Conservation (phyloP, 352 stramenopile genomes). For the Albugo laibachii region DNA sequence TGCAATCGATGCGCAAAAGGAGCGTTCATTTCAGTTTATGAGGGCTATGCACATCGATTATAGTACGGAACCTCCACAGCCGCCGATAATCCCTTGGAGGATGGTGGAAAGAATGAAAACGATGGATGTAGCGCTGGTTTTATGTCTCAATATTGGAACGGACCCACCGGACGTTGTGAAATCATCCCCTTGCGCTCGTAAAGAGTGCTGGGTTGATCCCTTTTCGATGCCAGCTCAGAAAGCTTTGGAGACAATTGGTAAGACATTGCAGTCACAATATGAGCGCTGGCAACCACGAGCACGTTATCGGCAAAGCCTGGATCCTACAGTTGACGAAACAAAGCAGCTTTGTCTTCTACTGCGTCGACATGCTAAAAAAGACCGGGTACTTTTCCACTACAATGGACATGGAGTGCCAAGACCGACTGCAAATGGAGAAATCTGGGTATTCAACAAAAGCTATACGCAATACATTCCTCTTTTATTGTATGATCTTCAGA, state of each 20-base stretch:
- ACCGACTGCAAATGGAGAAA: slow-evolving; percentile 92
- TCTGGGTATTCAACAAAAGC: slow-evolving; percentile 99
- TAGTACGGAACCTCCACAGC: background rate
- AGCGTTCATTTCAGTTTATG: too few relatives aligned
- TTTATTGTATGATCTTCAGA: slow-evolving; percentile 89
- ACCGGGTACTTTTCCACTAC: slow-evolving; percentile 98
- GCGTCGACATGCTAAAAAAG: slow-evolving; percentile 79
- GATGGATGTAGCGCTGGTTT: slow-evolving; percentile 88
- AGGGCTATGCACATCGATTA: too few relatives aligned
- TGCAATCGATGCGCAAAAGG: too few relatives aligned
- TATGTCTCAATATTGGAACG: slow-evolving; percentile 96
- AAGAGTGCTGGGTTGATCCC: slow-evolving; percentile 98
- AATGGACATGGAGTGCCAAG: slow-evolving; percentile 98
- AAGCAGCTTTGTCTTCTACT: slow-evolving; percentile 86
- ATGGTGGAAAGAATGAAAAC: slow-evolving; percentile 81
- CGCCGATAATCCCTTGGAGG: slow-evolving; percentile 25
- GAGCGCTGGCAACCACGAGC: slow-evolving; percentile 88
- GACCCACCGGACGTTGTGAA: slow-evolving; percentile 96
- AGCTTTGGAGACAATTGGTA: slow-evolving; percentile 92
- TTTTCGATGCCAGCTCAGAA: slow-evolving; percentile 86
- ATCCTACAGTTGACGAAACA: slow-evolving; percentile 95
- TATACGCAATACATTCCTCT: slow-evolving; percentile 99
- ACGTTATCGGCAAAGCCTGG: slow-evolving; percentile 86
- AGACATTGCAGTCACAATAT: slow-evolving; percentile 89
- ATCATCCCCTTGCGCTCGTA: slow-evolving; percentile 87